A percentile compares a stretch with the other conserved stretches of the same genome.
phyloP scores from a whole-genome alignment of 73 alveolate species.

The Paramecium tetraurelia region DNA sequence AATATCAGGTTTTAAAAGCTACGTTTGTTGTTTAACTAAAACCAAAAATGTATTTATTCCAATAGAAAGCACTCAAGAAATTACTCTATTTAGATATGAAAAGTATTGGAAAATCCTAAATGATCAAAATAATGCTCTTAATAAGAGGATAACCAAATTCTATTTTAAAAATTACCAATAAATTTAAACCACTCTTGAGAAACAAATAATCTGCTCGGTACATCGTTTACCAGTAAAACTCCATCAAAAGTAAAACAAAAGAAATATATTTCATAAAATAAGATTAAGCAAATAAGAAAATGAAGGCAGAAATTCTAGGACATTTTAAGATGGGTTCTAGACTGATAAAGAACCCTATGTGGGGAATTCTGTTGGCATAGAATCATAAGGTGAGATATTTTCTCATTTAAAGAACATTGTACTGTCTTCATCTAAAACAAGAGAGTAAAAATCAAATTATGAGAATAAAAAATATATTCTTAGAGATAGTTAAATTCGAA shows the following conservation, averaged over 20 bases:
- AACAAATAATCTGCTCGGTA: background rate
- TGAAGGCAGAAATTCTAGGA: background rate
- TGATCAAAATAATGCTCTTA: background rate
- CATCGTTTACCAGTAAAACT: background rate
- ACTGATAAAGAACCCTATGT: conserved; percentile 28
- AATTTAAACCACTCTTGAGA: background rate
- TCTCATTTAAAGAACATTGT: background rate
- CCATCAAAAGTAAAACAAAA: background rate
- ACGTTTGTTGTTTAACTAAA: background rate
- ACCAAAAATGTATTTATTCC: conserved; percentile 29
- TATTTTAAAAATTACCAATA: background rate
- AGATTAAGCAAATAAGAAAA: conserved; percentile 14
- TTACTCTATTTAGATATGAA: background rate
- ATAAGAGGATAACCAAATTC: conserved; percentile 1
- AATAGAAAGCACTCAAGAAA: conserved; percentile 43
- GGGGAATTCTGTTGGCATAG: background rate
- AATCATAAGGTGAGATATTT: background rate
- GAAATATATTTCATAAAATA: background rate
- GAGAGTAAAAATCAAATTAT: background rate
- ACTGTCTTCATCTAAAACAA: background rate
- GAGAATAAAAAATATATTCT: background rate
- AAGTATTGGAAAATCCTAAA: background rate
- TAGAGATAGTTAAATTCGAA: background rate
- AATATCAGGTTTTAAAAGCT: conserved; percentile 5
- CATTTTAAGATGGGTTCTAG: conserved; percentile 28